phyloP scores from a whole-genome alignment of 2,329 filamentous ascomycete genomes.

The Cladorrhinum sp. region DNA sequence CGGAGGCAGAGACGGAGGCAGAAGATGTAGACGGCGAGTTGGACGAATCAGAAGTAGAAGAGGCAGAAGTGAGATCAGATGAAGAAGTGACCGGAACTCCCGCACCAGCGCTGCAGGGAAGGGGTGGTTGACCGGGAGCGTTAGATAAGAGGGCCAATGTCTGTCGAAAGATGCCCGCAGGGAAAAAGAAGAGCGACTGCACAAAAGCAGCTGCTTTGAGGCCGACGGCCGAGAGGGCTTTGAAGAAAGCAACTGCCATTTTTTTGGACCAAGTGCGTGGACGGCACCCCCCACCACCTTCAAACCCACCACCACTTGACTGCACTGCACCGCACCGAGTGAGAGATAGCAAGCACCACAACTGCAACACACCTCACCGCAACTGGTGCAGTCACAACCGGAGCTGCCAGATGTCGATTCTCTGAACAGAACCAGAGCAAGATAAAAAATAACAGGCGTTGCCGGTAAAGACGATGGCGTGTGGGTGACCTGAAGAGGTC shows the following conservation, averaged over 20 bases:
- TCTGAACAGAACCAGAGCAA: too few relatives aligned
- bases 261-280: conserved; percentile 11
- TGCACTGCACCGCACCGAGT: too few relatives aligned
- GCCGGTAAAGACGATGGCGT: not conserved
- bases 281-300: not conserved
- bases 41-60: conserved; percentile 4
- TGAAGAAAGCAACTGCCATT: conserved; percentile 26
- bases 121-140: conserved; percentile 10
- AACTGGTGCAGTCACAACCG: too few relatives aligned
- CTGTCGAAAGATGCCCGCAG: conserved; percentile 21
- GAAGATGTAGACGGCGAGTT: conserved; percentile 6
- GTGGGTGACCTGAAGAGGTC: not conserved
- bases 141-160: conserved; percentile 18
- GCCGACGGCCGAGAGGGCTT: conserved; percentile 21
- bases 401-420: too few relatives aligned
- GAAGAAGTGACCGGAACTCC: conserved; percentile 4
- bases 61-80: conserved; percentile 1
- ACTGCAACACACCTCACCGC: too few relatives aligned
- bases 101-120: conserved; percentile 13
- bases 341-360: too few relatives aligned
- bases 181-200: conserved; percentile 25
- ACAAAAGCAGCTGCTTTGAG: conserved; percentile 25
- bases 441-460: too few relatives aligned
- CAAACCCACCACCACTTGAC: too few relatives aligned
- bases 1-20: not conserved